phyloP scores from a whole-genome alignment of 805 yeast genomes.

The Kockiozyma suomiensis region DNA sequence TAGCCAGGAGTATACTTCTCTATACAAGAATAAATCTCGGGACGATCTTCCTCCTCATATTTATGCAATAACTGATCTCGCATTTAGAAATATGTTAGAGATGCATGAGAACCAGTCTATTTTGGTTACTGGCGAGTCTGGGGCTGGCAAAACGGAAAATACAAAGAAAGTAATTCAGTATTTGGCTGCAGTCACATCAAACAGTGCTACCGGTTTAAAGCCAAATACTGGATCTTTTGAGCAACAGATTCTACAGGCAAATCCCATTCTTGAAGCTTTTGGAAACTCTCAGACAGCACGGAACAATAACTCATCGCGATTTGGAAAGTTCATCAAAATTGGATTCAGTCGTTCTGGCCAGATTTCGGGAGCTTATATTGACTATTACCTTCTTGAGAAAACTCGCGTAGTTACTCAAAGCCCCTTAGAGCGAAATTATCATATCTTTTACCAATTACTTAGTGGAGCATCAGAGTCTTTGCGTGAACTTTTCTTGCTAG shows the following conservation, averaged over 20 bases:
- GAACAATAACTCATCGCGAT: slow-evolving; percentile 92
- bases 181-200: slow-evolving; percentile 63
- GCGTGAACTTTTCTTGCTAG: slow-evolving; percentile 43
- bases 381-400: slow-evolving; percentile 91
- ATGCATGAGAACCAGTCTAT: slow-evolving; percentile 82
- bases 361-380: slow-evolving; percentile 87
- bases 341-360: slow-evolving; percentile 65
- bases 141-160: slow-evolving; percentile 98
- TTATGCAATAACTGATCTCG: slow-evolving; percentile 84
- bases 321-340: slow-evolving; percentile 92
- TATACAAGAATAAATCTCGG: slow-evolving; percentile 54
- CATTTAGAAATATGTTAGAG: slow-evolving; percentile 71
- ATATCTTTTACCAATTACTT: slow-evolving; percentile 85
- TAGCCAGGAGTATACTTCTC: slow-evolving; percentile 56
- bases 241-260: slow-evolving; percentile 84
- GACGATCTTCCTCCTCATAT: slow-evolving; percentile 77
- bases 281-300: slow-evolving; percentile 96
- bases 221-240: slow-evolving; percentile 53
- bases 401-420: slow-evolving; percentile 85
- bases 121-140: slow-evolving; percentile 97
- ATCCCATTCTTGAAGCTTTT: slow-evolving; percentile 92
- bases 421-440: slow-evolving; percentile 82
- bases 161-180: slow-evolving; percentile 94
- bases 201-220: background rate
- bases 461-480: slow-evolving; percentile 60